Percentiles rank a stretch among this genome's conserved stretches.
phyloP scores from a whole-genome alignment of 805 yeast species.

The Teunomyces panamensis region DNA sequence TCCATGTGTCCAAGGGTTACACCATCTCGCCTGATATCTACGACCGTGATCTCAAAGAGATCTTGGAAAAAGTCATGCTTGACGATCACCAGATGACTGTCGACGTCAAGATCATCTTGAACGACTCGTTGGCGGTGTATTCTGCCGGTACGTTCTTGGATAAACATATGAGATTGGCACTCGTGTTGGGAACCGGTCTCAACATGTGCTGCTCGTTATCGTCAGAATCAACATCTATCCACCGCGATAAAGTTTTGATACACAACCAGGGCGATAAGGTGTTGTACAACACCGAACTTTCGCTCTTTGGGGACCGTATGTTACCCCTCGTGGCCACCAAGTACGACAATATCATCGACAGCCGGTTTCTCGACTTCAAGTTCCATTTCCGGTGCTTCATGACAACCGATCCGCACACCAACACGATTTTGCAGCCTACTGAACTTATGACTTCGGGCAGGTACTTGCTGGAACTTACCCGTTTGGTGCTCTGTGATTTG shows the following conservation, averaged over 20 bases:
- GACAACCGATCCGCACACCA: slow-evolving; percentile 21
- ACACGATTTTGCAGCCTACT: slow-evolving; percentile 49
- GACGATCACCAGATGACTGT: slow-evolving; percentile 23
- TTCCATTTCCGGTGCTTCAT: slow-evolving; percentile 29
- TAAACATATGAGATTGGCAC: slow-evolving; percentile 41
- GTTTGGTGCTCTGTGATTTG: slow-evolving; percentile 41
- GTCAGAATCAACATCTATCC: slow-evolving; percentile 14
- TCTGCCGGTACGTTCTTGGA: slow-evolving; percentile 48
- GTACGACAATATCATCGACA: slow-evolving; percentile 39
- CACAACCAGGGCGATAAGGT: slow-evolving; percentile 7
- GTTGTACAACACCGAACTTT: slow-evolving; percentile 53
- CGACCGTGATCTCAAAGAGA: slow-evolving; percentile 37
- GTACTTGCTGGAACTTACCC: slow-evolving; percentile 51
- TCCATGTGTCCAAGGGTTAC: slow-evolving; percentile 63
- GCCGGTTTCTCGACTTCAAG: slow-evolving; percentile 20
- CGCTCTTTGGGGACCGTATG: slow-evolving; percentile 48
- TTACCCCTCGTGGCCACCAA: slow-evolving; percentile 31
- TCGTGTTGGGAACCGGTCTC: slow-evolving; percentile 70
- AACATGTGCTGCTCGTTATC: slow-evolving; percentile 48
- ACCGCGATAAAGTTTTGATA: slow-evolving; percentile 10
- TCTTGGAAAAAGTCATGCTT: slow-evolving; percentile 36
- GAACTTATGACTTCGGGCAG: slow-evolving; percentile 57
- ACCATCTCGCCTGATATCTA: slow-evolving; percentile 40
- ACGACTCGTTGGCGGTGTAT: slow-evolving; percentile 66
- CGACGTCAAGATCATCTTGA: slow-evolving; percentile 47